Evolutionary conservation across 176 grass and related monocot genomes (phyloP).

Genomic region (Stipa capillata): DNA sequence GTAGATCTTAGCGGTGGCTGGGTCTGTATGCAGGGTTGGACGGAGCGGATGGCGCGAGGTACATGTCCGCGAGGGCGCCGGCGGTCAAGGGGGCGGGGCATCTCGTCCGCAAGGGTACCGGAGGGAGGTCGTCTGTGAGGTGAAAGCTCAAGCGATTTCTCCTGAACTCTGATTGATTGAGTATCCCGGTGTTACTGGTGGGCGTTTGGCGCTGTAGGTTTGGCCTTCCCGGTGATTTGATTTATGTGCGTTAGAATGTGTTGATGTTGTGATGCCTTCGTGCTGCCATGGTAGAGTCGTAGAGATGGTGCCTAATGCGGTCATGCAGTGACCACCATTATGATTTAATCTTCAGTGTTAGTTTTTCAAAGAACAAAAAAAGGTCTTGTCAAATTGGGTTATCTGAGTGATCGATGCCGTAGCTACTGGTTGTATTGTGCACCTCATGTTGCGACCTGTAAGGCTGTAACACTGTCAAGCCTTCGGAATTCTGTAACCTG

Average conservation of each 20-base stretch:
- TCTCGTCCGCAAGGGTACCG: slow-evolving; percentile 87
- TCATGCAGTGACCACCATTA: background rate
- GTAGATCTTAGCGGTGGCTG: slow-evolving; percentile 9
- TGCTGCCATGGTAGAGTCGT: background rate
- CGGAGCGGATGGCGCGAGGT: slow-evolving; percentile 54
- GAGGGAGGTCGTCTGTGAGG: slow-evolving; percentile 89
- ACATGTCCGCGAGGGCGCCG: slow-evolving; percentile 38
- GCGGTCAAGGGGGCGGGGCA: slow-evolving; percentile 62
- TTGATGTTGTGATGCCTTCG: background rate
- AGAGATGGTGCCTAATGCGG: background rate
- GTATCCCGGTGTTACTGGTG: background rate
- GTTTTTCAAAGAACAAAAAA: too few relatives aligned
- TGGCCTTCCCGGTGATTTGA: background rate
- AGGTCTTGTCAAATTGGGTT: background rate
- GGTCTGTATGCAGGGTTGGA: slow-evolving; percentile 7
- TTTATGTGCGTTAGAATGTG: background rate
- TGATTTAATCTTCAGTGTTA: background rate
- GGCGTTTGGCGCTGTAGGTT: background rate
- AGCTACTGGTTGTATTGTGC: background rate
- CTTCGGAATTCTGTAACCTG: background rate
- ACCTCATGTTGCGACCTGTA: background rate
- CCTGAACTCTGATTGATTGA: background rate
- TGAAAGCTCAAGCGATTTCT: background rate
- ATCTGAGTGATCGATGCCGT: background rate
- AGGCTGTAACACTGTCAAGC: background rate